Evolutionary conservation across 257 asterid species (phyloP), one percentile per base, ranked within the genome.

Genomic region (Ballota nigra): DNA sequence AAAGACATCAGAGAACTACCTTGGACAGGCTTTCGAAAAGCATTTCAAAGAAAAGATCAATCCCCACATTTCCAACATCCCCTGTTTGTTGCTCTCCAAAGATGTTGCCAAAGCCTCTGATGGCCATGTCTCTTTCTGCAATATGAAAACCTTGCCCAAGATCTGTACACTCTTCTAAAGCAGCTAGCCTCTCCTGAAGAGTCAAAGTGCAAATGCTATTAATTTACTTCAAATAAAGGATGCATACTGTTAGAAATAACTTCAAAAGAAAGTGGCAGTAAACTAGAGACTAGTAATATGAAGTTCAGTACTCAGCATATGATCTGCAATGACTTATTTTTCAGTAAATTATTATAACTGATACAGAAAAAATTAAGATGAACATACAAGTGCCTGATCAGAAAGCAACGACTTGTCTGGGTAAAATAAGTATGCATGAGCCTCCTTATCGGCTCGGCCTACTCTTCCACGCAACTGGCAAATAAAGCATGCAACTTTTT

Each of bases 31-130:
- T 91, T 76, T 93, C 98, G 47, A 93, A 93, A 68, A 93, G 96
- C 98, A 93, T 93, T 83, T 93, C 98, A 78, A 93, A 93, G 96
- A 93, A 93, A 63, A 93, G 98, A 86, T 93, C 98, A 71, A 93
- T 87, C 82, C 98, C 98, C 66, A 93, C 98, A 79, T 93, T 93
- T 80, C 97, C 98, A 76, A 93, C 96, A 86, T 93, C 98, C 68
- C 98, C 98, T 2, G 98, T 91, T 84, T 93, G 98, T 77, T 93
- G 98, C 85, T 93, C 98, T 24, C 98, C 98, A 74, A 93, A 93
- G 58, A 93, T 93, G 80, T 93, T 93, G 72, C 98, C 98, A 70
- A 93, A 93, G 70, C 98, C 98, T 89, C 98, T 84, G 66, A 93
- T 91, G 73, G 93, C 97, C 98, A 93, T 93, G 87, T 93, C 98